A percentile compares a stretch with the other conserved stretches of the same genome.
Evolutionary conservation across 2,329 filamentous ascomycete species (phyloP).

Genomic region (Pseudocercospora pini-densiflorae): DNA sequence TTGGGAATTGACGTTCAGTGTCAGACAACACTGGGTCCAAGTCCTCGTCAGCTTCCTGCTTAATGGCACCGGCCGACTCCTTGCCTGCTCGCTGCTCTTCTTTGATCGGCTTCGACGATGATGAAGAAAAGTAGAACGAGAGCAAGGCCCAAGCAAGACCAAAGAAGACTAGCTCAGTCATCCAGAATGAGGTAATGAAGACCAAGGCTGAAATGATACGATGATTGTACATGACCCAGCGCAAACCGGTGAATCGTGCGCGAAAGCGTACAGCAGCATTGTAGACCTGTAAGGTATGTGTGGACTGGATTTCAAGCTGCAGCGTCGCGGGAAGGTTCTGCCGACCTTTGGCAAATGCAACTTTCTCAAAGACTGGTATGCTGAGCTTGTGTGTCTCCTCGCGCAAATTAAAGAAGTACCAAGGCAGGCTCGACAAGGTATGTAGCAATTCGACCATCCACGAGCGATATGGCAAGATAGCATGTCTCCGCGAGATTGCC

Average conservation of each 20-base stretch:
- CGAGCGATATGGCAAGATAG: conserved; percentile 79
- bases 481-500: conserved; percentile 68
- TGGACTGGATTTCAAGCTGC: conserved; percentile 71
- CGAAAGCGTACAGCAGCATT: conserved; percentile 68
- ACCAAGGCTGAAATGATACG: conserved; percentile 70
- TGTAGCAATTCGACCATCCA: conserved; percentile 66
- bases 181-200: conserved; percentile 77
- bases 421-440: conserved; percentile 66
- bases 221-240: conserved; percentile 87
- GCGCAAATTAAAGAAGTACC: conserved; percentile 70
- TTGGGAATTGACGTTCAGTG: conserved; percentile 55
- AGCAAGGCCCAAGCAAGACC: conserved; percentile 67
- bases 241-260: conserved; percentile 73
- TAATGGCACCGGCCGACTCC: conserved; percentile 22
- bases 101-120: conserved; percentile 19
- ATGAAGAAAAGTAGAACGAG: conserved; percentile 45
- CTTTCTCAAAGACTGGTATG: conserved; percentile 73
- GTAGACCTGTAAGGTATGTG: conserved; percentile 75
- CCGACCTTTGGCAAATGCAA: conserved; percentile 65
- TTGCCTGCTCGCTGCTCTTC: conserved; percentile 21
- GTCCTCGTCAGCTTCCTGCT: conserved; percentile 31
- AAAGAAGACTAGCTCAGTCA: conserved; percentile 71
- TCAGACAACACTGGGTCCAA: conserved; percentile 45
- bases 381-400: conserved; percentile 67
- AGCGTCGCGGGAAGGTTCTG: conserved; percentile 58